Conservation (phyloP, 306 rosid genomes). For the Sechiopsis laciniata region DNA sequence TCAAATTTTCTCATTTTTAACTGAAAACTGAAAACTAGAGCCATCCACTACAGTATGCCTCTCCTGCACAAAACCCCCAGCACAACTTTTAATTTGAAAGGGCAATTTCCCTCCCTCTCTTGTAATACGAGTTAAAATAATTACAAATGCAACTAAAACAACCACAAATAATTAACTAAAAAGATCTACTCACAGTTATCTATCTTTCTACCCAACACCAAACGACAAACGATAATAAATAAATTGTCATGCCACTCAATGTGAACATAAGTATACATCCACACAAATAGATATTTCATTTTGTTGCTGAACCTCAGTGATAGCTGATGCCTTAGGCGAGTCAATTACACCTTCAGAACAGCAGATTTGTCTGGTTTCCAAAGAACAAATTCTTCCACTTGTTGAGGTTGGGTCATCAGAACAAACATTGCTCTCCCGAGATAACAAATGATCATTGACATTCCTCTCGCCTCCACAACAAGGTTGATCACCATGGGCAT, state of each 20-base stretch:
- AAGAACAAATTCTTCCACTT: conserved; percentile 36
- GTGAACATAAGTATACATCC: neutral
- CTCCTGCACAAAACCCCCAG: neutral
- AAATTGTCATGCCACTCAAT: neutral
- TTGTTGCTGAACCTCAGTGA: conserved; percentile 48
- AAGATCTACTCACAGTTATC: neutral
- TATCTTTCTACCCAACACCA: neutral
- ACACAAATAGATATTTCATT: neutral
- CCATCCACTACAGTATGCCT: conserved; percentile 8
- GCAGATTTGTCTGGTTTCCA: conserved; percentile 41
- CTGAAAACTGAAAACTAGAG: conserved; percentile 33
- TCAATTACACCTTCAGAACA: conserved; percentile 35
- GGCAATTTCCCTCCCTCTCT: neutral
- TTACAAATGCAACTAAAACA: neutral
- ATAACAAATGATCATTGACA: conserved; percentile 31
- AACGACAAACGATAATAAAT: neutral
- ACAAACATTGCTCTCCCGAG: conserved; percentile 37
- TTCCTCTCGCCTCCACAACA: conserved; percentile 40
- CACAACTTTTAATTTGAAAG: conserved; percentile 5
- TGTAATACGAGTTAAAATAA: neutral
- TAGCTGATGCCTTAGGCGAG: conserved; percentile 25
- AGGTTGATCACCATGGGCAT: conserved; percentile 27
- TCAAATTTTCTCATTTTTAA: conserved; percentile 60
- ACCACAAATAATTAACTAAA: neutral
- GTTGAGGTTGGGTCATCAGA: conserved; percentile 36